Base-by-base conservation (phyloP, 2,329 filamentous ascomycete genomes). In the Aspergillus puulaauensis region DNA sequence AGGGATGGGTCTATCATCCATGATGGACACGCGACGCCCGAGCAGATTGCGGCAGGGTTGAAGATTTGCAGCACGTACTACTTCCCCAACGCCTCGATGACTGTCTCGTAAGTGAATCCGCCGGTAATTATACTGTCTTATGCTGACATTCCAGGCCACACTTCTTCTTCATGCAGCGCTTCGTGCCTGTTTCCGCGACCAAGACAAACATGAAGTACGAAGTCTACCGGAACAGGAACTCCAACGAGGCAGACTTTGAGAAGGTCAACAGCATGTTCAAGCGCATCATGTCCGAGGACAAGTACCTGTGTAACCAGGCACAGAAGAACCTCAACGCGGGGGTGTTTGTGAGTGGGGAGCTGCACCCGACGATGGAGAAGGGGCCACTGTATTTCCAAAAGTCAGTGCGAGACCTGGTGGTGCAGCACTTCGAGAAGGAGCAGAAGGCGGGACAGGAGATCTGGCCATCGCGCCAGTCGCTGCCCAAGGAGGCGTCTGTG, bases 121-220 rank as follows among this genome's bases (percentile, higher is more conserved):
- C 24, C 24, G 24, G 8, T 27, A 3, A 9, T 8, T 27, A 1
- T 27, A 9, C 2, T 27, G 31, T 48, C 3, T 12, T 2, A 31
- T 3, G 14, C 37, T 19, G 19, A 15, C 8, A 2, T 8, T 45
- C 4, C 14, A 83, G 81, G 9, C 78, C 82, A 40, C 74, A 70
- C 27, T 86, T 86, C 71, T 84, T 88, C 76, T 85, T 86, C 74
- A 83, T 87, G 63, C 84, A 87, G 68, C 77, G 84, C 57, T 85
- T 86, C 66, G 77, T 87, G 12, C 85, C 86, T 6, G 78, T 73
- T 48, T 75, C 77, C 0, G 77, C 85, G 0, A 78, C 73, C 44
- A 79, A 75, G 41, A 81, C 79, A 6, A 73, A 74, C 21, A 86
- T 88, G 80, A 77, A 79, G 61, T 87, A 87, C 70, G 84, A 88